Base-by-base conservation (phyloP, 345 rosid species). In the Cochlearia excelsa region DNA sequence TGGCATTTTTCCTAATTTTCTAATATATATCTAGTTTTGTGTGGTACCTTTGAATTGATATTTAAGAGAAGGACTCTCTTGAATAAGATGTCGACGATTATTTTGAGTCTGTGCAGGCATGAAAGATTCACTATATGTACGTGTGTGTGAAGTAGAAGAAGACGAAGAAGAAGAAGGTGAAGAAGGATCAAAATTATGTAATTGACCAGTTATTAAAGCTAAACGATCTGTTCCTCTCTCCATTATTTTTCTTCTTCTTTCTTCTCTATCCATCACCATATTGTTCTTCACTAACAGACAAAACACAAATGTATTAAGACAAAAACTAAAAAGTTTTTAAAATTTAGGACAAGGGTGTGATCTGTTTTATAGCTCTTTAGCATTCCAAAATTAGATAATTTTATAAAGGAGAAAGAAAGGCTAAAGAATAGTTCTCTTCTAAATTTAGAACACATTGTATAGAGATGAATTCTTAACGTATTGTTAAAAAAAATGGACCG, bases 211-310 rank as follows among this genome's bases (percentile, higher is more conserved):
- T 65, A 83, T 83, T 51, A 83, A 41, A 4, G 81, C 86, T 63
- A 83, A 27, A 41, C 82, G 78, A 67, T 83, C 89, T 9, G 75
- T 69, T 43, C 89, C 80, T 52, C 81, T 51, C 58, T 81, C 84
- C 68, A 75, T 38, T 37, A 83, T 83, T 68, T 29, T 77, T 52
- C 74, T 69, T 49, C 84, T 72, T 40, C 89, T 72, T 65, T 61
- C 82, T 59, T 77, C 77, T 50, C 76, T 68, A 48, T 59, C 69
- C 50, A 58, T 45, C 50, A 55, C 75, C 75, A 70, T 16, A 16
- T 16, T 16, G 23, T 16, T 70, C 3, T 3, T 63, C 5, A 46
- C 49, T 51, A 2, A 7, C 48, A 59, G 59, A 43, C 2, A 63
- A 51, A 51, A 34, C 4, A 41, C 6, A 8, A 55, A 33, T 30